These are phyloP conservation scores for Plasmodium gonderi DNA, from an alignment of 169 alveolate species.

Conservation along the genomic window DNA sequence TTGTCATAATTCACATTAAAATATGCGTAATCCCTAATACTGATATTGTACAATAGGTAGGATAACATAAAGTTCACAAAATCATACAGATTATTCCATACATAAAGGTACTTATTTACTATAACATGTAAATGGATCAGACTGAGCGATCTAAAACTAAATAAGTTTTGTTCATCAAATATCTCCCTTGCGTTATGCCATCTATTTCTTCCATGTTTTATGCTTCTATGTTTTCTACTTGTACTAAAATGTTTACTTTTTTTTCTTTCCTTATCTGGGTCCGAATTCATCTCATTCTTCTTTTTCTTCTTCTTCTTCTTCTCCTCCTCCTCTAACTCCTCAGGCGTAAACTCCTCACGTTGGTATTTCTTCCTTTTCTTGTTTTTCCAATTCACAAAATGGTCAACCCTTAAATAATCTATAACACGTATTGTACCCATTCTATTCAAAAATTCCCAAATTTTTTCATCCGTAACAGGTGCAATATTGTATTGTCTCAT, in stretches of 20 bases:
- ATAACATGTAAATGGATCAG: slow-evolving; percentile 40
- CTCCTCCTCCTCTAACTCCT: neutral
- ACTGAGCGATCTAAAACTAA: slow-evolving; percentile 56
- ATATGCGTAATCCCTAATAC: slow-evolving; percentile 33
- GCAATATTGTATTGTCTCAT: slow-evolving; percentile 48
- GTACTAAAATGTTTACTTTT: neutral
- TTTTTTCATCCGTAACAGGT: slow-evolving; percentile 39
- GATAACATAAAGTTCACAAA: slow-evolving; percentile 45
- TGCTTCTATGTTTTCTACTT: too few species aligned
- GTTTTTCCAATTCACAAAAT: slow-evolving; percentile 41
- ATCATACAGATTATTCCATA: slow-evolving; percentile 63
- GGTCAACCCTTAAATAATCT: slow-evolving; percentile 11
- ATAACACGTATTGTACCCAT: slow-evolving; percentile 14
- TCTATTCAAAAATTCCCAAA: slow-evolving; percentile 14
- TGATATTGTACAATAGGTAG: slow-evolving; percentile 43
- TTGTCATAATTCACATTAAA: slow-evolving; percentile 49
- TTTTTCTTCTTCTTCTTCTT: neutral
- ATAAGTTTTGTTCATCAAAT: neutral
- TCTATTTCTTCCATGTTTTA: neutral
- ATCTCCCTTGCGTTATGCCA: neutral
- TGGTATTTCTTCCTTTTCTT: neutral
- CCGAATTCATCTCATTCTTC: too few species aligned
- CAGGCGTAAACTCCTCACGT: neutral
- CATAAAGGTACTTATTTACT: slow-evolving; percentile 38
- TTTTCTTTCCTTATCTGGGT: neutral